Conservation (phyloP, 2,329 filamentous ascomycete species). For the Verruconis gallopava region DNA sequence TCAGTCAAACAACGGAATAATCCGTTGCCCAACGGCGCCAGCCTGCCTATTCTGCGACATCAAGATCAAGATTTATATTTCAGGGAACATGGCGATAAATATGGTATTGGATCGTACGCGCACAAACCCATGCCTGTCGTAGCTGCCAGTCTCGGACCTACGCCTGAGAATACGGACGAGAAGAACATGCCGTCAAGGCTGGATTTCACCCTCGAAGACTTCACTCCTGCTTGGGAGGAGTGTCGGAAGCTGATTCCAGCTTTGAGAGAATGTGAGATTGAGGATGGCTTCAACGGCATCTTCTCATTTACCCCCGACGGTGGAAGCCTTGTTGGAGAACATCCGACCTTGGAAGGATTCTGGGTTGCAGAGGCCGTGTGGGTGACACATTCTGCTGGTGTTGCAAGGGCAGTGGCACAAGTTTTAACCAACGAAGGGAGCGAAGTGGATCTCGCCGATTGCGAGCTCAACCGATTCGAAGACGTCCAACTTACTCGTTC, state of each 20-base stretch:
- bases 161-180: slow-evolving; percentile 41
- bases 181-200: slow-evolving; percentile 52
- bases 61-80: slow-evolving; percentile 54
- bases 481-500: slow-evolving; percentile 42
- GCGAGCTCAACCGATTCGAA: slow-evolving; percentile 48
- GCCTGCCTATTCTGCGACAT: slow-evolving; percentile 46
- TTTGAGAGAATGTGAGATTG: slow-evolving; percentile 38
- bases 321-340: slow-evolving; percentile 44
- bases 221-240: slow-evolving; percentile 46
- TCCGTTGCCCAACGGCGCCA: slow-evolving; percentile 35
- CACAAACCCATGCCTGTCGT: slow-evolving; percentile 49
- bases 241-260: slow-evolving; percentile 42
- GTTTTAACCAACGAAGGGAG: slow-evolving; percentile 44
- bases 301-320: slow-evolving; percentile 56
- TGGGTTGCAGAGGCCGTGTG: slow-evolving; percentile 53
- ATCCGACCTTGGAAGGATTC: slow-evolving; percentile 47
- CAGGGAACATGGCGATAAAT: slow-evolving; percentile 49
- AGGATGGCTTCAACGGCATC: slow-evolving; percentile 51
- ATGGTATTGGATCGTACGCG: slow-evolving; percentile 52
- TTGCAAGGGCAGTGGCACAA: slow-evolving; percentile 48
- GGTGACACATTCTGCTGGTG: slow-evolving; percentile 53
- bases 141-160: slow-evolving; percentile 41
- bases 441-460: slow-evolving; percentile 43
- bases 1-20: slow-evolving; percentile 29
- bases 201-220: slow-evolving; percentile 46